Evolutionary conservation across 331 rosid species (phyloP).

Genomic region (Saraca asoca): DNA sequence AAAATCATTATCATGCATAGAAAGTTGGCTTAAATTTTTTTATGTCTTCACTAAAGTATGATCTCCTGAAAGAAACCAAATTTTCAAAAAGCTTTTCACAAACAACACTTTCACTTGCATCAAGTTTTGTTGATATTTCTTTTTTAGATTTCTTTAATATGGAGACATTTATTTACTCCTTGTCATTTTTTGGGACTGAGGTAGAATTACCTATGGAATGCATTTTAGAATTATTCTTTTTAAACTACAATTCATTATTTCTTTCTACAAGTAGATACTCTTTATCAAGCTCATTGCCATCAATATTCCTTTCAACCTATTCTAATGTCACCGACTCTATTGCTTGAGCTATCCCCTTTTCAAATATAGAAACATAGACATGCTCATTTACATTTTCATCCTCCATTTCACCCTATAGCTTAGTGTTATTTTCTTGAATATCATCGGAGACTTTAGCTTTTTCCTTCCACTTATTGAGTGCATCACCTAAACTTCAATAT

Average conservation of each 20-base stretch:
- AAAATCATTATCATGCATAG: conserved; percentile 59
- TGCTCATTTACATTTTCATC: conserved; percentile 78
- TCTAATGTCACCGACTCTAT: conserved; percentile 87
- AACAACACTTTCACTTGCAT: conserved; percentile 31
- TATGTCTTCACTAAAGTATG: conserved; percentile 51
- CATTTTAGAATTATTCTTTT: conserved; percentile 51
- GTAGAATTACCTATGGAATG: conserved; percentile 41
- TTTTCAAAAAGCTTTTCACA: conserved; percentile 46
- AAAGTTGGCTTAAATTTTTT: conserved; percentile 49
- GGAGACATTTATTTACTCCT: conserved; percentile 47
- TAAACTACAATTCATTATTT: conserved; percentile 53
- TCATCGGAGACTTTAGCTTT: conserved; percentile 66
- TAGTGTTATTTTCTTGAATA: conserved; percentile 47
- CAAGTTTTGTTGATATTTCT: conserved; percentile 46
- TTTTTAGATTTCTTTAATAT: conserved; percentile 43
- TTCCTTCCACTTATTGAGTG: conserved; percentile 72
- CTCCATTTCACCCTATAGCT: conserved; percentile 49
- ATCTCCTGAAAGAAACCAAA: conserved; percentile 59
- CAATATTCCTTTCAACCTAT: conserved; percentile 62
- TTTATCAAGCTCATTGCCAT: conserved; percentile 42
- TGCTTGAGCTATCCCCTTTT: conserved; percentile 82
- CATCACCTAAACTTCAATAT: conserved; percentile 69
- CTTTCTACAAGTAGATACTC: conserved; percentile 42
- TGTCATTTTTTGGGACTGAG: conserved; percentile 41
- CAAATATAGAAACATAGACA: conserved; percentile 77